phyloP scores from a whole-genome alignment of 176 grass and related monocot species.

The Phoenix dactylifera region DNA sequence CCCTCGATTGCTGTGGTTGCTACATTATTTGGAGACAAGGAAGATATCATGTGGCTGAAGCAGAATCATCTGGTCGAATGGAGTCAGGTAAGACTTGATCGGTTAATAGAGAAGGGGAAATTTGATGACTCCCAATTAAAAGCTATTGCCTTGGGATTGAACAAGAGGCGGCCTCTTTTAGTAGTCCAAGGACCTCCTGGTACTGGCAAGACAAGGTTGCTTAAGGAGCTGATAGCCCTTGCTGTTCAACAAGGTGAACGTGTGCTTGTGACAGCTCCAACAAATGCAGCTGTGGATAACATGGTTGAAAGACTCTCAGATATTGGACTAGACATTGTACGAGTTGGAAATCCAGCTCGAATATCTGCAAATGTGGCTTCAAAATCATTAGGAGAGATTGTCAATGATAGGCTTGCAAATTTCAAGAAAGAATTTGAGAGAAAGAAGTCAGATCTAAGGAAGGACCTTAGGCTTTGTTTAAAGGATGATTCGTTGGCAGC shows the following conservation, averaged over 20 bases:
- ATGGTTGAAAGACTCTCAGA: constrained; percentile 70
- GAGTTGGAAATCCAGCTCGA: constrained; percentile 85
- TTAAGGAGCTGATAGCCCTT: constrained; percentile 59
- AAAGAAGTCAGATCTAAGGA: constrained; percentile 80
- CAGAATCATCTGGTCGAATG: constrained; percentile 51
- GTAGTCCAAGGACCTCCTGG: constrained; percentile 87
- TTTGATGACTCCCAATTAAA: constrained; percentile 72
- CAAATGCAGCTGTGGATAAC: constrained; percentile 78
- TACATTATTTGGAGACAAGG: constrained; percentile 65
- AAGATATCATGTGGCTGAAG: constrained; percentile 56
- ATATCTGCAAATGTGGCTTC: constrained; percentile 65
- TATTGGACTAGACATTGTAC: constrained; percentile 67
- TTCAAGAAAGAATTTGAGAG: constrained; percentile 92
- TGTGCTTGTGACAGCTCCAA: constrained; percentile 82
- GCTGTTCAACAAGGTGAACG: constrained; percentile 76
- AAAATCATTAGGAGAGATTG: constrained; percentile 73
- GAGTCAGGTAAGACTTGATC: constrained; percentile 28
- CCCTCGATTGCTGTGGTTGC: constrained; percentile 64
- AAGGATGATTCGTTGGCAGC: constrained; percentile 85
- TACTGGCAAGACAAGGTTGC: constrained; percentile 82
- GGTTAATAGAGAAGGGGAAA: constrained; percentile 36
- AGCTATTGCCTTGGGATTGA: constrained; percentile 74
- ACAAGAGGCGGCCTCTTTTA: constrained; percentile 75
- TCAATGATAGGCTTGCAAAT: constrained; percentile 49
- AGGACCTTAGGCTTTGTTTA: constrained; percentile 82